Conservation (phyloP, 2,329 filamentous ascomycete genomes). For the Tolypocladium ovalisporum region DNA sequence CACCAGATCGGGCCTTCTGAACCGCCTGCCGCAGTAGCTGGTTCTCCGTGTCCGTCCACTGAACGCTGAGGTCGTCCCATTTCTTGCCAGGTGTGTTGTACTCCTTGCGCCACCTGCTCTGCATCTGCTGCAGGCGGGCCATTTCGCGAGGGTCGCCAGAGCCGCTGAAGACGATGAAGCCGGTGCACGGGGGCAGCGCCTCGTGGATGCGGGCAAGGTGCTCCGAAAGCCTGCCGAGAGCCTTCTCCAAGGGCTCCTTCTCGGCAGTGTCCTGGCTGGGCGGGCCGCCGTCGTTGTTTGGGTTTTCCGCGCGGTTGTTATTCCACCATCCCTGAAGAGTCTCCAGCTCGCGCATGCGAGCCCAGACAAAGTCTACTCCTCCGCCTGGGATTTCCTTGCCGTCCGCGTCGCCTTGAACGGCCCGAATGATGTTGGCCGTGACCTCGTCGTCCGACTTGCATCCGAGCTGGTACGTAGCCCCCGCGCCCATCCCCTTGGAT, state of each 20-base stretch:
- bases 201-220: slow-evolving; percentile 46
- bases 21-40: slow-evolving; percentile 50
- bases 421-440: slow-evolving; percentile 41
- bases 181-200: slow-evolving; percentile 52
- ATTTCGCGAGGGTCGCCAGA: slow-evolving; percentile 59
- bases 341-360: slow-evolving; percentile 54
- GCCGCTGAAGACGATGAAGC: slow-evolving; percentile 53
- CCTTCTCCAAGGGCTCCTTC: slow-evolving; percentile 28
- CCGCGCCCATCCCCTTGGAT: slow-evolving; percentile 42
- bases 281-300: slow-evolving; percentile 22
- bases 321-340: slow-evolving; percentile 59
- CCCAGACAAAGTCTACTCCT: slow-evolving; percentile 58
- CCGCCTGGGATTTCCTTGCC: slow-evolving; percentile 46
- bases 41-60: slow-evolving; percentile 58
- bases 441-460: slow-evolving; percentile 52
- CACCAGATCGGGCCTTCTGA: slow-evolving; percentile 45
- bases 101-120: slow-evolving; percentile 50
- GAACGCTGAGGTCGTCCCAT: slow-evolving; percentile 55
- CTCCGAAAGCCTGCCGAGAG: slow-evolving; percentile 31
- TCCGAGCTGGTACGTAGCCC: slow-evolving; percentile 44
- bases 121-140: slow-evolving; percentile 48
- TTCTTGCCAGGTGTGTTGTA: slow-evolving; percentile 52
- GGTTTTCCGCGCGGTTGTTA: slow-evolving; percentile 33
- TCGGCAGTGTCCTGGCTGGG: slow-evolving; percentile 11
- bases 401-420: slow-evolving; percentile 46